Evolutionary conservation across 768 basidiomycete genomes (phyloP).

Genomic region (Leccinum ochraceum): DNA sequence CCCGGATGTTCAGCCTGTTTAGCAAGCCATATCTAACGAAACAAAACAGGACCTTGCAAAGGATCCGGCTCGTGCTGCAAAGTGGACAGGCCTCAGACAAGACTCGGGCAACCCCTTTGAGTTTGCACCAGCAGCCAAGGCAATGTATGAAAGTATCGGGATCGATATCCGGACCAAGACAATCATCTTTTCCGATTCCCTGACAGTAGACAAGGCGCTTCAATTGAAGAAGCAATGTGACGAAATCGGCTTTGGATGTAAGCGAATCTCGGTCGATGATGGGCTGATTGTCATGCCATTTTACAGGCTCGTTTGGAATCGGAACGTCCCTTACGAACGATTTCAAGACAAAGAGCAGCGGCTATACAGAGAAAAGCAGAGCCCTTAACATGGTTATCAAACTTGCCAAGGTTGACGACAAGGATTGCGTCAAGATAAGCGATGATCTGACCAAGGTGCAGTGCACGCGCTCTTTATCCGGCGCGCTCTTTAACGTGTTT

Average conservation of each 20-base stretch:
- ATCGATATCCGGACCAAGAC: slow-evolving; percentile 65
- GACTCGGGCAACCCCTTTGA: slow-evolving; percentile 89
- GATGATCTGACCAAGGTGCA: slow-evolving; percentile 84
- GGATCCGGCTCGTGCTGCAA: slow-evolving; percentile 58
- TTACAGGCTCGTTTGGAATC: slow-evolving; percentile 86
- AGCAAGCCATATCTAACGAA: background rate
- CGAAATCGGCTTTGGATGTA: slow-evolving; percentile 70
- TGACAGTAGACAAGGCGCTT: slow-evolving; percentile 72
- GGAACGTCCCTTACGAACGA: slow-evolving; percentile 91
- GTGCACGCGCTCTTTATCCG: background rate
- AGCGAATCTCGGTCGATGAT: slow-evolving; percentile 6
- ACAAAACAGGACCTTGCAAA: slow-evolving; percentile 53
- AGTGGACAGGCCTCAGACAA: slow-evolving; percentile 86
- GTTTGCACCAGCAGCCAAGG: slow-evolving; percentile 76
- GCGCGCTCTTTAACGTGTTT: background rate
- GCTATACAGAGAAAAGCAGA: slow-evolving; percentile 63
- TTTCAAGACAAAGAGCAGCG: slow-evolving; percentile 52
- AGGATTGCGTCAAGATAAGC: slow-evolving; percentile 88
- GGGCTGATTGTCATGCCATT: background rate
- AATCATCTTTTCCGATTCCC: slow-evolving; percentile 83
- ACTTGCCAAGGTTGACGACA: slow-evolving; percentile 68
- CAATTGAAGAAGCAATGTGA: slow-evolving; percentile 70
- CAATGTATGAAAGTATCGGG: slow-evolving; percentile 68
- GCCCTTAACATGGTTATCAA: slow-evolving; percentile 97
- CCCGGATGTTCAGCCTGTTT: slow-evolving; percentile 1